These are phyloP conservation scores for Margaritispora aquatica DNA, from an alignment of 495 filamentous ascomycete genomes.

Conservation along the genomic window DNA sequence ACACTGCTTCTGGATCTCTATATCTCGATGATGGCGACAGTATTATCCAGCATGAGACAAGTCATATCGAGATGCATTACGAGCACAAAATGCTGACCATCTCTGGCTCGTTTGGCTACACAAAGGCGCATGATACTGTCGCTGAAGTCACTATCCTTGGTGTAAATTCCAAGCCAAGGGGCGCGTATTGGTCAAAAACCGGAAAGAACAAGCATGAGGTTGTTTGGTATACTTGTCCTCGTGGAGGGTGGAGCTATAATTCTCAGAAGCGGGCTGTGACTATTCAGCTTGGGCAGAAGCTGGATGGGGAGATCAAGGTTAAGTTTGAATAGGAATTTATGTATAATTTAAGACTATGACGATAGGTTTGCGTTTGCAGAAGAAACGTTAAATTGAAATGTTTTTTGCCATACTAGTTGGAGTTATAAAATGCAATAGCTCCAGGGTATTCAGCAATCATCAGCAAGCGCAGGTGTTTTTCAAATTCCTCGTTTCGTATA, in stretches of 20 bases:
- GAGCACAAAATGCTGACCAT: conserved; percentile 26
- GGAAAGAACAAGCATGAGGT: background rate
- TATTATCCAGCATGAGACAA: conserved; percentile 39
- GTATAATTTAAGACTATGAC: too few species aligned
- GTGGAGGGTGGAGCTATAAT: background rate
- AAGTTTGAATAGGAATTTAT: conserved; percentile 1
- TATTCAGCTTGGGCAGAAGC: background rate
- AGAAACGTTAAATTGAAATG: too few species aligned
- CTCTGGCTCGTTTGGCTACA: background rate
- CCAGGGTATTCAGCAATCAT: too few species aligned
- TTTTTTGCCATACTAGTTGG: too few species aligned
- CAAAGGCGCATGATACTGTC: background rate
- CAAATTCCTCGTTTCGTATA: too few species aligned
- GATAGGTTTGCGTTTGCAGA: too few species aligned
- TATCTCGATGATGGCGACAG: conserved; percentile 83
- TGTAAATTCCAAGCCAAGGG: background rate
- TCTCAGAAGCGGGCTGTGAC: background rate
- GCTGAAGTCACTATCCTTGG: background rate
- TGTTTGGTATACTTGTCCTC: background rate
- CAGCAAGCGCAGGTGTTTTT: too few species aligned
- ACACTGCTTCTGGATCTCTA: conserved; percentile 68
- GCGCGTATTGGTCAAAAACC: background rate
- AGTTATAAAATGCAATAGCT: too few species aligned
- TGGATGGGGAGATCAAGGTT: background rate
- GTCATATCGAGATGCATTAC: conserved; percentile 47